Percentiles rank a stretch among this genome's conserved stretches.
Conservation (phyloP, 306 rosid genomes). For the Vigna unguiculata region DNA sequence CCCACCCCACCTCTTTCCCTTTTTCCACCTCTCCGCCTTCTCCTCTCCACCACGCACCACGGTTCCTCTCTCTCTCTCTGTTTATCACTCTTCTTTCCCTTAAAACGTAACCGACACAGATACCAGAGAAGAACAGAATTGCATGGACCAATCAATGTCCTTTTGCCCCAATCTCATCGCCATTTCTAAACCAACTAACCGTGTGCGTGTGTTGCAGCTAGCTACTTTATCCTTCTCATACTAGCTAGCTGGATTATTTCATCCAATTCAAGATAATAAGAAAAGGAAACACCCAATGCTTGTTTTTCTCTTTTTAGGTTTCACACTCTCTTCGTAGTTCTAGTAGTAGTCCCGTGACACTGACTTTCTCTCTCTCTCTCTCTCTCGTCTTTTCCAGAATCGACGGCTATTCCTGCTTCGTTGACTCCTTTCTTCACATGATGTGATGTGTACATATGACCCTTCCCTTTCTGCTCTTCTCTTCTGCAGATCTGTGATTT, state of each 20-base stretch:
- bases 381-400: slow-evolving; percentile 2
- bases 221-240: neutral
- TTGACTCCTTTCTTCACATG: slow-evolving; percentile 34
- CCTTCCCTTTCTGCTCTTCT: slow-evolving; percentile 1
- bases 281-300: neutral
- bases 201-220: neutral
- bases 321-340: neutral
- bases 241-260: neutral
- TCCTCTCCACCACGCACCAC: neutral
- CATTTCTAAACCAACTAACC: neutral
- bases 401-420: slow-evolving; percentile 41
- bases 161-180: neutral
- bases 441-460: slow-evolving; percentile 38
- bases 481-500: slow-evolving; percentile 30
- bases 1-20: neutral
- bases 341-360: slow-evolving; percentile 45
- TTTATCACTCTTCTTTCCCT: neutral
- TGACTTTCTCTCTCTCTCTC: neutral
- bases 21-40: neutral
- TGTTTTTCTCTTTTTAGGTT: slow-evolving; percentile 20
- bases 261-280: slow-evolving; percentile 1
- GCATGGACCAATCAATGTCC: slow-evolving; percentile 32
- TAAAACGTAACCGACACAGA: neutral
- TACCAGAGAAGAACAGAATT: slow-evolving; percentile 3
- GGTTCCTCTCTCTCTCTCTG: no score